Evolutionary conservation across 2,329 filamentous ascomycete species (phyloP), one percentile per base, ranked within the genome.

Genomic region (Aureobasidium sp.): DNA sequence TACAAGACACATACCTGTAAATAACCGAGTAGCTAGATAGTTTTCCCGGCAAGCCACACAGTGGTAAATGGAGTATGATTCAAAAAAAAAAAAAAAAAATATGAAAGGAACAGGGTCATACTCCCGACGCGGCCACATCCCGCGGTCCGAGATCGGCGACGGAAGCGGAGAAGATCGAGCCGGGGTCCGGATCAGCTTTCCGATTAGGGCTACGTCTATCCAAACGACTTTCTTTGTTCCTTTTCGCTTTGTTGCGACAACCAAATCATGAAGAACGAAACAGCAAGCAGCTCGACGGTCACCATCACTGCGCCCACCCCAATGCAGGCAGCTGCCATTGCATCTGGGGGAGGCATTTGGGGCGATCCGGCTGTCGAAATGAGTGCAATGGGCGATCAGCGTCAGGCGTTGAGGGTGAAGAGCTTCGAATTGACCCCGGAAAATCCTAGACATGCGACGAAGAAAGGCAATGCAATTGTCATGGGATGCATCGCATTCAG

Each of bases 401-500:
- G 44, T 10, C 34, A n/a, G 15, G 25, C 55, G 1, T n/a, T 44
- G 8, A 25, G 27, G 9, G 44, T 59, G 3, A 48, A 27, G 29
- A 55, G 52, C 15, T n/a, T 44, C 7, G 52, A 25, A 13, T 2
- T 34, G 16, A 8, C 16, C 1, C 32, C 49, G 62, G 5, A 45
- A 53, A 5, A 65, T 61, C 3, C 27, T 5, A 45, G 41, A 32
- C 3, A 15, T 1, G 67, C 68, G 1, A 65, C 65, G 21, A 61
- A 57, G 8, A 54, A 62, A 10, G 57, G 62, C 10, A 70, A 67
- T 8, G 63, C 66, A 2, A 64, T 64, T 25, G 66, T 71, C 32
- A 69, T 70, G 42, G 44, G 63, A 11, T 68, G 64, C 9, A 66
- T 69, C 32, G 68, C 68, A 5, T 55, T 69, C 48, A 66, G 69